A percentile compares a stretch with the other conserved stretches of the same genome.
Conservation (phyloP, 805 yeast species). For the Isabelozyma gotoi region DNA sequence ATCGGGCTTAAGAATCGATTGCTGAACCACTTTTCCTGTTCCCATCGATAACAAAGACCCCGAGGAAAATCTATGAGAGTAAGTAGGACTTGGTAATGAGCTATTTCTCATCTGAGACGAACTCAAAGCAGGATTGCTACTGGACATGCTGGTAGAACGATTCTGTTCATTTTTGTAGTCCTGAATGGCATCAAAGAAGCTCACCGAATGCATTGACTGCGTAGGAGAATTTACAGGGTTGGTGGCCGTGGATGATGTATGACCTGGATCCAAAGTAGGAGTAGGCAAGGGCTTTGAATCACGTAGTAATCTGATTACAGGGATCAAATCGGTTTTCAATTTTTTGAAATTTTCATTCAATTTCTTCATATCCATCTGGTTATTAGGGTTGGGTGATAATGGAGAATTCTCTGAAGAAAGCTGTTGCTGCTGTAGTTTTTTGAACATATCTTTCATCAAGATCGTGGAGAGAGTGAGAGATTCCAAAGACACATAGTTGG, state of each 20-base stretch:
- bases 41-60: conserved; percentile 41
- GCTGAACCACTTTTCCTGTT: conserved; percentile 39
- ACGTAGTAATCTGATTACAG: conserved; percentile 59
- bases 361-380: conserved; percentile 31
- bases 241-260: conserved; percentile 10
- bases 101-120: conserved; percentile 4
- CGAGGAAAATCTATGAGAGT: conserved; percentile 35
- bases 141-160: conserved; percentile 10
- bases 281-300: conserved; percentile 70
- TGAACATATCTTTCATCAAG: conserved; percentile 36
- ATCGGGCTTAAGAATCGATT: conserved; percentile 18
- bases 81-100: conserved; percentile 21
- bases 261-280: conserved; percentile 50
- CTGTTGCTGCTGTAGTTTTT: conserved; percentile 19
- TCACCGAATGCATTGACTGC: conserved; percentile 13
- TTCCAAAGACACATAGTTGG: conserved; percentile 35
- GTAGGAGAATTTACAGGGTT: conserved; percentile 28
- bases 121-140: neutral
- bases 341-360: conserved; percentile 55
- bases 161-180: neutral
- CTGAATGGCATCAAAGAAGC: conserved; percentile 2
- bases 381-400: conserved; percentile 9
- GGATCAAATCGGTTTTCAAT: conserved; percentile 63
- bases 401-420: conserved; percentile 8
- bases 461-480: conserved; percentile 34